phyloP scores from a whole-genome alignment of 148 eudicot genomes.

The Cornus kousa region DNA sequence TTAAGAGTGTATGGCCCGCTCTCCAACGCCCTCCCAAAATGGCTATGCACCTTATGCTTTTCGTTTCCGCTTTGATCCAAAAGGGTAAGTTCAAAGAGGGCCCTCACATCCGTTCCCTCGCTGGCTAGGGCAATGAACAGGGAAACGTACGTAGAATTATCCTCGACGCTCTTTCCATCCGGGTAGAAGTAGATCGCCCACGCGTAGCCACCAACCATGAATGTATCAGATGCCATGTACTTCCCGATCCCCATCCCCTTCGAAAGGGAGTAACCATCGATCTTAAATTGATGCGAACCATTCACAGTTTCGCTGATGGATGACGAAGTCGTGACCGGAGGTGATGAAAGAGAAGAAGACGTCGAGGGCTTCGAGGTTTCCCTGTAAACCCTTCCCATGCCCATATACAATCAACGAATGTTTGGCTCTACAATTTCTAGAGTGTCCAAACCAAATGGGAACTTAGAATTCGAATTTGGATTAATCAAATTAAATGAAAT shows the following conservation, averaged over 20 bases:
- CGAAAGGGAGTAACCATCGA: slow-evolving; percentile 41
- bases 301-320: slow-evolving; percentile 40
- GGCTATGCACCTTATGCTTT: slow-evolving; percentile 55
- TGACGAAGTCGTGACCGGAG: slow-evolving; percentile 34
- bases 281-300: slow-evolving; percentile 43
- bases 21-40: slow-evolving; percentile 56
- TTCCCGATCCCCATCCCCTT: slow-evolving; percentile 53
- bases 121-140: slow-evolving; percentile 56
- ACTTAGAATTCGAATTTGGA: not conserved
- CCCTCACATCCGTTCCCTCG: slow-evolving; percentile 54
- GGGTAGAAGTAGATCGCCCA: slow-evolving; percentile 61
- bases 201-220: slow-evolving; percentile 40
- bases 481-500: not conserved
- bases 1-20: slow-evolving; percentile 48
- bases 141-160: slow-evolving; percentile 43
- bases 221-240: slow-evolving; percentile 46
- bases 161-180: slow-evolving; percentile 52
- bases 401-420: not conserved
- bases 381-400: slow-evolving; percentile 35
- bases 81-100: slow-evolving; percentile 50
- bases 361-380: slow-evolving; percentile 25
- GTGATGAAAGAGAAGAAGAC: slow-evolving; percentile 23
- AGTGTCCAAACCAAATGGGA: too few species aligned
- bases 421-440: too few species aligned
- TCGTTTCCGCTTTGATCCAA: slow-evolving; percentile 56